Base-by-base conservation (phyloP, 495 filamentous ascomycete species). In the Neurospora sp. region DNA sequence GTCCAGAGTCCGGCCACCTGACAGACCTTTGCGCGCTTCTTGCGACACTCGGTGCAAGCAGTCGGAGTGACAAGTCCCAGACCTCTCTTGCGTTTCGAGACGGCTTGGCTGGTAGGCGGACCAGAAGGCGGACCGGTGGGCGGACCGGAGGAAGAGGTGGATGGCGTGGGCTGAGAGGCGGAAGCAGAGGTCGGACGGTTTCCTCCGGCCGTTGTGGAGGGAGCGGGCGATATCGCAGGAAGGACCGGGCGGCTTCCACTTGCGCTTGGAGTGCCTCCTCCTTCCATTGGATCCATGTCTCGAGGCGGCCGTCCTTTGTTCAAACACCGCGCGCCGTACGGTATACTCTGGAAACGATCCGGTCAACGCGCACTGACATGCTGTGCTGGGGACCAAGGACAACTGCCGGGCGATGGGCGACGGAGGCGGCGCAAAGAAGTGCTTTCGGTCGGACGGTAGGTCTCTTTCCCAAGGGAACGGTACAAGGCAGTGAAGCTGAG, bases 1-100 rank as follows among this genome's bases (percentile, higher is more conserved):
- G 37, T 48, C 31, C n/a, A 39, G 69, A 35, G 14, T 16, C 48
- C 37, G 53, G 37, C 14, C 27, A 31, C 39, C 7, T 14, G 1
- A 73, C 79, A 20, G 75, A 85, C 85, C 81, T 88, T 88, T 61
- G 85, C 85, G 71, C 86, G 82, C 72, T 87, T 88, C 80, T 88
- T 88, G 20, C 86, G 82, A 73, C 86, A 88, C 76, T 88, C 86
- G 38, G 84, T 88, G 76, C 86, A 88, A 2, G 86, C 86, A 72
- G 87, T 88, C 41, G 82, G 82, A 5, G 86, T 88, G 8, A 88
- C 86, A 8, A 87, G 77, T 16, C 86, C 86, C 5, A 85, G 74
- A 18, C 86, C 86, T 68, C 86, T 82, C 71, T 84, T 80, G 27
- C 85, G 76, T 74, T 84, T 86, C 5, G 83, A 83, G 7, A 80